Conservation (phyloP, 2,329 filamentous ascomycete species). For the Trichoderma polysporum region DNA sequence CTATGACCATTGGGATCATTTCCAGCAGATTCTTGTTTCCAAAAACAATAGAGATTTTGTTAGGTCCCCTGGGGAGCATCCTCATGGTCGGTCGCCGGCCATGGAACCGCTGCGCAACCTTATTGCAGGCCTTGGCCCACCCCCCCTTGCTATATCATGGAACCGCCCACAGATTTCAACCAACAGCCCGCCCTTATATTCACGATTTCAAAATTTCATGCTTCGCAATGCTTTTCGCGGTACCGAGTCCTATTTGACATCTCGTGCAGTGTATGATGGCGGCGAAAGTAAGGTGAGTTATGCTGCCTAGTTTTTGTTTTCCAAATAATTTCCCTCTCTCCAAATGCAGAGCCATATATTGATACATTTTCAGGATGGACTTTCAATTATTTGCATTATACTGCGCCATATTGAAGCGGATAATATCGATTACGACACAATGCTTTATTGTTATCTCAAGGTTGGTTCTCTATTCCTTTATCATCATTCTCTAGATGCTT, state of each 20-base stretch:
- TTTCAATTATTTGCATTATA: conserved; percentile 68
- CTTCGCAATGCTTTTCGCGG: conserved; percentile 65
- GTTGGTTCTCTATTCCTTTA: conserved; percentile 33
- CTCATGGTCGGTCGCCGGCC: conserved; percentile 54
- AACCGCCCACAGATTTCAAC: conserved; percentile 64
- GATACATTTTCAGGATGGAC: conserved; percentile 53
- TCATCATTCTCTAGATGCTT: not conserved
- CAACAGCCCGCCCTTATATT: conserved; percentile 64
- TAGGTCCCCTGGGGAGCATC: conserved; percentile 53
- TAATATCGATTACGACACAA: conserved; percentile 62
- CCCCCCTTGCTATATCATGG: conserved; percentile 67
- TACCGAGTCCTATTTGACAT: conserved; percentile 63
- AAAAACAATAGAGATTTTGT: conserved; percentile 58
- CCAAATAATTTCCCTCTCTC: not conserved
- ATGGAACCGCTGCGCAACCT: conserved; percentile 60
- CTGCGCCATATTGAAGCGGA: conserved; percentile 66
- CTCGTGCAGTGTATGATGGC: conserved; percentile 67
- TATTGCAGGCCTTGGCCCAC: conserved; percentile 65
- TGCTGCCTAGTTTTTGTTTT: not conserved
- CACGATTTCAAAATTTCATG: conserved; percentile 72
- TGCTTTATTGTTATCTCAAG: conserved; percentile 68
- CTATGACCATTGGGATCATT: conserved; percentile 71
- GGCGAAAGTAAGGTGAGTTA: conserved; percentile 62
- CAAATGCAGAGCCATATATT: not conserved
- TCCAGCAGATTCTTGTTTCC: conserved; percentile 62